Percentiles rank a stretch among this genome's conserved stretches.
Conservation (phyloP, 2,329 filamentous ascomycete genomes). For the Hymenoscyphus fructigenus region DNA sequence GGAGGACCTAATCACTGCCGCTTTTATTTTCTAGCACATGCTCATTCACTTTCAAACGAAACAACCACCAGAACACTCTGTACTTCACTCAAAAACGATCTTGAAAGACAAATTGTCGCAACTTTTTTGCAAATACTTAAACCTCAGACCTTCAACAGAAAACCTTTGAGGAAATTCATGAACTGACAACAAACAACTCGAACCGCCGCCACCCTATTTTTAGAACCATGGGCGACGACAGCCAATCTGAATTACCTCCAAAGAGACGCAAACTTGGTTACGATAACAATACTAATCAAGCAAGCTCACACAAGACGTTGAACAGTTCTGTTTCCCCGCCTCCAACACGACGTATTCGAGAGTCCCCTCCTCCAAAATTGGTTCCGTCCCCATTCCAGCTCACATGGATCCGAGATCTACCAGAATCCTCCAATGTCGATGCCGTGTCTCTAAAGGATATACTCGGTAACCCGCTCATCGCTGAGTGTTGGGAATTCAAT, state of each 20-base stretch:
- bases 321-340: constrained; percentile 9
- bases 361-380: constrained; percentile 13
- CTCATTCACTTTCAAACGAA: neutral
- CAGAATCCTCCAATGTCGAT: constrained; percentile 53
- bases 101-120: neutral
- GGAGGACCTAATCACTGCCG: too few species aligned
- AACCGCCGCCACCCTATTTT: neutral
- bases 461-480: constrained; percentile 57
- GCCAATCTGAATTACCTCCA: constrained; percentile 12
- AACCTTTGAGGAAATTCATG: neutral
- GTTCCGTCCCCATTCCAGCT: constrained; percentile 57
- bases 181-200: neutral
- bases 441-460: constrained; percentile 55
- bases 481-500: constrained; percentile 57
- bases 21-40: too few species aligned
- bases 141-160: neutral
- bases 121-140: neutral
- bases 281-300: constrained; percentile 14
- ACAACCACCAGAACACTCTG: neutral
- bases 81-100: neutral
- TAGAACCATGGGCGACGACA: constrained; percentile 23
- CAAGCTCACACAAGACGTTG: constrained; percentile 3
- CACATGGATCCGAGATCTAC: constrained; percentile 55
- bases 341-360: neutral
- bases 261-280: constrained; percentile 29